These are phyloP conservation scores for Leucocoprinus birnbaumii DNA, from an alignment of 768 basidiomycete genomes.

Conservation along the genomic window DNA sequence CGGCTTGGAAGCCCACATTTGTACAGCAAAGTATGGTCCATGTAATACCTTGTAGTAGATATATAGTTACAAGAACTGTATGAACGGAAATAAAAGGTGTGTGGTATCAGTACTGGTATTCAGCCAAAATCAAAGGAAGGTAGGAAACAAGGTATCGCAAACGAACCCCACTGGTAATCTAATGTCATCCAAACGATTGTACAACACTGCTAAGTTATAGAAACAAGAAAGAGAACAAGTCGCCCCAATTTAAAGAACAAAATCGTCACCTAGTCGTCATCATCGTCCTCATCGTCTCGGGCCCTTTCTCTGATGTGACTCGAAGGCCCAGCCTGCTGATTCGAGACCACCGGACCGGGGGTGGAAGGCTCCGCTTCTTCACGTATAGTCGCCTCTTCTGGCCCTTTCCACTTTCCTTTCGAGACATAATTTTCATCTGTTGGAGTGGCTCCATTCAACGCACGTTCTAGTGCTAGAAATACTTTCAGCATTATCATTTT, in stretches of 20 bases:
- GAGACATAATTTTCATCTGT: constrained; percentile 21
- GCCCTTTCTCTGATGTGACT: neutral
- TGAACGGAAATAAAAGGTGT: constrained; percentile 7
- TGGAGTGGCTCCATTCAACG: constrained; percentile 28
- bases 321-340: constrained; percentile 9
- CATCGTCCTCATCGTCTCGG: neutral
- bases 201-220: constrained; percentile 8
- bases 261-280: neutral
- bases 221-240: neutral
- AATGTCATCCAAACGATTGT: constrained; percentile 4
- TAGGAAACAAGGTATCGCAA: neutral
- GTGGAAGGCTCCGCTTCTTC: constrained; percentile 31
- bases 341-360: constrained; percentile 24
- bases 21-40: constrained; percentile 41
- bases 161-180: neutral
- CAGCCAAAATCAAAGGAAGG: neutral
- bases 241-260: neutral
- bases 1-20: constrained; percentile 39
- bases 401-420: constrained; percentile 30
- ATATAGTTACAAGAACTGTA: constrained; percentile 5
- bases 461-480: constrained; percentile 29
- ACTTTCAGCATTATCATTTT: constrained; percentile 9
- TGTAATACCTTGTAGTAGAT: constrained; percentile 25
- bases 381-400: constrained; percentile 29
- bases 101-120: constrained; percentile 9